These are phyloP conservation scores for Lanzia echinophila DNA, from an alignment of 2,329 filamentous ascomycete species.

Conservation along the genomic window DNA sequence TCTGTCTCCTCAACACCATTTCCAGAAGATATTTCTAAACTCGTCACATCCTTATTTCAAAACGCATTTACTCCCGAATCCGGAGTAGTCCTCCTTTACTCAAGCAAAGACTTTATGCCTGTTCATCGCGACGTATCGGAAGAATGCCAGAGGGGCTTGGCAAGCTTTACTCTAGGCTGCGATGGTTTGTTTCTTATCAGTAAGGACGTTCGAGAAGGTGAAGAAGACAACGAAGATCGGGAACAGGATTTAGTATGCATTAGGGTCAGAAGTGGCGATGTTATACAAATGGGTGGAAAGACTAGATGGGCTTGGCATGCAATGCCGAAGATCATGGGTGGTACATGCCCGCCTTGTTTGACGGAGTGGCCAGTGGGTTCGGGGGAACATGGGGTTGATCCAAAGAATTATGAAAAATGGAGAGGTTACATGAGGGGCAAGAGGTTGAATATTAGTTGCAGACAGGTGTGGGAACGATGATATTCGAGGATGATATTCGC, in stretches of 20 bases:
- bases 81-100: constrained; percentile 90
- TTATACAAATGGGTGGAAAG: constrained; percentile 78
- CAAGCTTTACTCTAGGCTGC: constrained; percentile 83
- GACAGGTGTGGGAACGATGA: constrained; percentile 61
- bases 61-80: constrained; percentile 67
- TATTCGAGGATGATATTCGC: not conserved
- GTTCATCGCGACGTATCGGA: constrained; percentile 93
- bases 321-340: constrained; percentile 76
- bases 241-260: constrained; percentile 44
- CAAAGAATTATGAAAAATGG: constrained; percentile 54
- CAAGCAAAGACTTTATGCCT: constrained; percentile 82
- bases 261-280: constrained; percentile 76
- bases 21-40: constrained; percentile 61
- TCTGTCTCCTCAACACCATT: constrained; percentile 59
- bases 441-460: constrained; percentile 86
- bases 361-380: constrained; percentile 60
- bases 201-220: constrained; percentile 34
- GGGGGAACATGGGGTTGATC: constrained; percentile 32
- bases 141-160: constrained; percentile 66
- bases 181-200: constrained; percentile 84
- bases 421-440: constrained; percentile 83
- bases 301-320: constrained; percentile 92
- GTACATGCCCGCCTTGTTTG: constrained; percentile 71
- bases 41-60: constrained; percentile 67
- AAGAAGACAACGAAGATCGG: constrained; percentile 20